phyloP scores from a whole-genome alignment of 768 basidiomycete genomes.

The Trametes elegans region DNA sequence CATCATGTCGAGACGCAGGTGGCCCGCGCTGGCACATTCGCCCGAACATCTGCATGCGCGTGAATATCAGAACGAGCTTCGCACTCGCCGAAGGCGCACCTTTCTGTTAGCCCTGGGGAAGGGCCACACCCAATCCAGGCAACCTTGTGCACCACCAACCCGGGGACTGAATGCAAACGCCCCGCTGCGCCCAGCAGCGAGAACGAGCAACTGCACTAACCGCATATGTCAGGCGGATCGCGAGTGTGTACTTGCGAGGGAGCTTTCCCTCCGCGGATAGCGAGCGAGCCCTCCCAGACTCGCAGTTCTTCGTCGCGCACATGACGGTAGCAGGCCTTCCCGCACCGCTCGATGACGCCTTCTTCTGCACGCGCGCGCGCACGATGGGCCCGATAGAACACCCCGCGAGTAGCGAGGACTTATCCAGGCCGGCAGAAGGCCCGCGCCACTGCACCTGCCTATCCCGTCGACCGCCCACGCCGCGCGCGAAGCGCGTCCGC shows the following conservation, averaged over 20 bases:
- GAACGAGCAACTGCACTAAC: background rate
- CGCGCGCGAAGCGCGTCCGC: background rate
- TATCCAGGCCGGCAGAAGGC: background rate
- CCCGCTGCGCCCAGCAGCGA: background rate
- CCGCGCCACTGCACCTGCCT: background rate
- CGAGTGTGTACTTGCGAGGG: no score
- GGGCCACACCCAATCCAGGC: conserved; percentile 5
- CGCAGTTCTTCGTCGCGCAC: background rate
- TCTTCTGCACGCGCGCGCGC: background rate
- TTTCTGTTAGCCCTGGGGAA: background rate
- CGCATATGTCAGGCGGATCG: background rate
- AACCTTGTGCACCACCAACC: no score
- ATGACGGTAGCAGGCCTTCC: background rate
- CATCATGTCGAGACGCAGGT: no score
- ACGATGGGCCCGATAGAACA: conserved; percentile 1
- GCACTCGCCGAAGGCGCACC: conserved; percentile 2
- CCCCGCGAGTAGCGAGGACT: background rate
- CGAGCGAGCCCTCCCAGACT: no score
- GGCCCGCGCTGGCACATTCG: no score
- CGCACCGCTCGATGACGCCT: conserved; percentile 1
- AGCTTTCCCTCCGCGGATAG: no score
- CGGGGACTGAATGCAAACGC: conserved; percentile 1
- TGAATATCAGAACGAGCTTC: background rate
- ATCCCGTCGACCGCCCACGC: background rate
- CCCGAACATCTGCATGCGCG: no score